Conservation (phyloP, 2,329 filamentous ascomycete species). For the Fusarium albidum region DNA sequence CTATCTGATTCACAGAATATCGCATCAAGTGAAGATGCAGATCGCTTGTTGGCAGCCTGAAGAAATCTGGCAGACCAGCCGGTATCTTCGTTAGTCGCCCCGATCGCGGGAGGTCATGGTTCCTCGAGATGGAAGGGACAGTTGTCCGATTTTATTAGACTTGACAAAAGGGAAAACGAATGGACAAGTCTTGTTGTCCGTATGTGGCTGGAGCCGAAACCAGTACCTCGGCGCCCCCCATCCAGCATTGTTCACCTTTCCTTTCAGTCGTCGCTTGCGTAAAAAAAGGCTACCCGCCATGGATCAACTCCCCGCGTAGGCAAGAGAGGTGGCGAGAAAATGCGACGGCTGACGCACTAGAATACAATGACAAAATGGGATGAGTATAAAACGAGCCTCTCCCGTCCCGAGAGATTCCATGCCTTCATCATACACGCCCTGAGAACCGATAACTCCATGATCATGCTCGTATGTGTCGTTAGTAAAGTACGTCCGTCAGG, state of each 20-base stretch:
- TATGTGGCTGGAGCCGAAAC: conserved; percentile 32
- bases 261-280: conserved; percentile 34
- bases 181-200: conserved; percentile 37
- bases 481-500: conserved; percentile 32
- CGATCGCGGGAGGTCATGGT: conserved; percentile 22
- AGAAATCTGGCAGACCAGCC: neutral
- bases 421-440: conserved; percentile 38
- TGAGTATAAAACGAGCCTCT: conserved; percentile 33
- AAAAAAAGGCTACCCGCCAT: conserved; percentile 33
- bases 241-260: conserved; percentile 32
- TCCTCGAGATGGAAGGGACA: conserved; percentile 35
- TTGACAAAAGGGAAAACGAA: conserved; percentile 39
- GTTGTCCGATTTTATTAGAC: conserved; percentile 44
- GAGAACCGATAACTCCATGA: conserved; percentile 41
- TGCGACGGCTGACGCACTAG: conserved; percentile 39
- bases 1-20: conserved; percentile 7
- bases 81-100: conserved; percentile 19
- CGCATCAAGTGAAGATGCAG: neutral
- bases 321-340: conserved; percentile 30
- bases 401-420: conserved; percentile 22
- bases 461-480: conserved; percentile 46
- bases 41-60: conserved; percentile 6
- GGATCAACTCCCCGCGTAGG: conserved; percentile 34
- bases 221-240: conserved; percentile 27
- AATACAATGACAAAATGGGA: conserved; percentile 42